A percentile compares a stretch with the other conserved stretches of the same genome.
Evolutionary conservation across 495 filamentous ascomycete genomes (phyloP).

Genomic region (Tuber umbilicatum): DNA sequence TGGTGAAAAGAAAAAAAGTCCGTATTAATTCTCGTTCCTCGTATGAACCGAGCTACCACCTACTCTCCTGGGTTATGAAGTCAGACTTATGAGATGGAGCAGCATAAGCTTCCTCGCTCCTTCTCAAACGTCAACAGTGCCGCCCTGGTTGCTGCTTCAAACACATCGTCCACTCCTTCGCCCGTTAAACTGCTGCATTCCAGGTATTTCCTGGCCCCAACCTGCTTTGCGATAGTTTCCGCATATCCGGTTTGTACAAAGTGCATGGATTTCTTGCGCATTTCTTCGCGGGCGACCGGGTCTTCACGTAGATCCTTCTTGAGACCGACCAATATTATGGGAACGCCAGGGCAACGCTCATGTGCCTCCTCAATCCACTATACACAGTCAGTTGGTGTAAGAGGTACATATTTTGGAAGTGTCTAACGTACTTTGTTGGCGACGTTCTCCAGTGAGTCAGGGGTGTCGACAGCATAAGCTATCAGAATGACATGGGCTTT

Average conservation of each 20-base stretch:
- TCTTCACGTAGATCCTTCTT: conserved; percentile 98
- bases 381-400: conserved; percentile 12
- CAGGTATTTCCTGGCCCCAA: conserved; percentile 91
- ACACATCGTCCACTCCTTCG: conserved; percentile 97
- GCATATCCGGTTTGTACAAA: conserved; percentile 80
- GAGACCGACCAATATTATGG: conserved; percentile 91
- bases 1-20: neutral
- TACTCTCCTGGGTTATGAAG: neutral
- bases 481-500: conserved; percentile 97
- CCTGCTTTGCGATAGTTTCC: conserved; percentile 68
- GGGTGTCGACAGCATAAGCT: conserved; percentile 90
- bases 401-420: conserved; percentile 6
- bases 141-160: conserved; percentile 94
- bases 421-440: conserved; percentile 72
- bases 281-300: conserved; percentile 87
- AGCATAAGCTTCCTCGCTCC: conserved; percentile 73
- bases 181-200: conserved; percentile 96
- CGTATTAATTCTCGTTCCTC: neutral
- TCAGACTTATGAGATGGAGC: conserved; percentile 72
- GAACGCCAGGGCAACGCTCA: conserved; percentile 85
- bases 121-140: conserved; percentile 88
- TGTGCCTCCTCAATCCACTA: conserved; percentile 97
- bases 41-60: neutral
- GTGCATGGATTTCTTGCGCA: conserved; percentile 84
- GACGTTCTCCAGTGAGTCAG: conserved; percentile 95